Conservation (phyloP, 306 rosid species). For the Herpetospermum pedunculosum region DNA sequence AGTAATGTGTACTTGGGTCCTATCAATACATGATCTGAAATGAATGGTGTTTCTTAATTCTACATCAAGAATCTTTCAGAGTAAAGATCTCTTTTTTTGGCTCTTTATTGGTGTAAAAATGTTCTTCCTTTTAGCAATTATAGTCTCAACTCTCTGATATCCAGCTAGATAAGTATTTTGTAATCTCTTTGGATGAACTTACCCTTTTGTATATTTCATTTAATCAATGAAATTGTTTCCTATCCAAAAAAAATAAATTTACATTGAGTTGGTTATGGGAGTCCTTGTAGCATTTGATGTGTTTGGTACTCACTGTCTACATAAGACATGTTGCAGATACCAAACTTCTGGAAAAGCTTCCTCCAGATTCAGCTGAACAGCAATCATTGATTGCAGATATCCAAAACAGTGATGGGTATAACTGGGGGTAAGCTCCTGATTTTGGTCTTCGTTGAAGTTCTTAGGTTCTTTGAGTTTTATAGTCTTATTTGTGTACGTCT, state of each 20-base stretch:
- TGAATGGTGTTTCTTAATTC: background rate
- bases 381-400: slow-evolving; percentile 68
- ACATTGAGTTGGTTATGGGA: background rate
- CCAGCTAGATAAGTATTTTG: too few species aligned
- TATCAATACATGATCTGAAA: background rate
- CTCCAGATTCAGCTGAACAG: slow-evolving; percentile 85
- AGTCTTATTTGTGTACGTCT: slow-evolving; percentile 15
- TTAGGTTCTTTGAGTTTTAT: background rate
- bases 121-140: too few species aligned
- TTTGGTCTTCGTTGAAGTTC: slow-evolving; percentile 7
- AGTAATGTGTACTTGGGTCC: background rate
- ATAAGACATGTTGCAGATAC: slow-evolving; percentile 37
- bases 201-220: too few species aligned
- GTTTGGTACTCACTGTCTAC: background rate
- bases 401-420: slow-evolving; percentile 73
- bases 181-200: too few species aligned
- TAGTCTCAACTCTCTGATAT: too few species aligned
- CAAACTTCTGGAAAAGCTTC: slow-evolving; percentile 51
- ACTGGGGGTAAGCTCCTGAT: slow-evolving; percentile 79
- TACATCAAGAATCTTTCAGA: too few species aligned
- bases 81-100: too few species aligned
- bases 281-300: background rate
- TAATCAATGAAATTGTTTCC: too few species aligned
- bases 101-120: too few species aligned
- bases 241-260: too few species aligned